Conservation (phyloP, 345 rosid genomes). For the Schrenkiella parvula region DNA sequence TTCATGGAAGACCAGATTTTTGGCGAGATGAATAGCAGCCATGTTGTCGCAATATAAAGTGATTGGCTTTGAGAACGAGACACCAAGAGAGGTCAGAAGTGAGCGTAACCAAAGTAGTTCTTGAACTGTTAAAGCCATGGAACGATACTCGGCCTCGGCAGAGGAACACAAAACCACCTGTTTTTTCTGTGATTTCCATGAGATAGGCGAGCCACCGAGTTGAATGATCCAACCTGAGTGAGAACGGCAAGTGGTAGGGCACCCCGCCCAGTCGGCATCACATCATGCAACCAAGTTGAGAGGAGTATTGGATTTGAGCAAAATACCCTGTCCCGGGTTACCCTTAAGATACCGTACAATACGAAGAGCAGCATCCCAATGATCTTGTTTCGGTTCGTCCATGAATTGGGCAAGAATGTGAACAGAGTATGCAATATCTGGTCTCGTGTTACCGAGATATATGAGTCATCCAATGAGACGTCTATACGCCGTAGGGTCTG, state of each 20-base stretch:
- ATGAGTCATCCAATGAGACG: rapidly evolving
- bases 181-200: background rate
- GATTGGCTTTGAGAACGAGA: too few species aligned
- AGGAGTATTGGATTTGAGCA: background rate
- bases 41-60: too few species aligned
- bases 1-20: too few species aligned
- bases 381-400: rapidly evolving
- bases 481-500: background rate
- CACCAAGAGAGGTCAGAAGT: too few species aligned
- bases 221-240: background rate
- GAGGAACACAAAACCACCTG: too few species aligned
- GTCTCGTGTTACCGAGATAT: rapidly evolving
- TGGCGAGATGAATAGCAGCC: too few species aligned
- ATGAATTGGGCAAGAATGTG: background rate
- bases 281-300: background rate
- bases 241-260: rapidly evolving
- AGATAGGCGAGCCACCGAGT: background rate
- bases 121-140: too few species aligned
- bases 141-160: too few species aligned
- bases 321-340: background rate
- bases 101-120: too few species aligned
- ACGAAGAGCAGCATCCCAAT: background rate
- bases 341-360: background rate
- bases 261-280: background rate
- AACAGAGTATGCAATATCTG: background rate